A percentile compares a stretch with the other conserved stretches of the same genome.
Evolutionary conservation across 768 basidiomycete species (phyloP).

Genomic region (Epithele typhae): DNA sequence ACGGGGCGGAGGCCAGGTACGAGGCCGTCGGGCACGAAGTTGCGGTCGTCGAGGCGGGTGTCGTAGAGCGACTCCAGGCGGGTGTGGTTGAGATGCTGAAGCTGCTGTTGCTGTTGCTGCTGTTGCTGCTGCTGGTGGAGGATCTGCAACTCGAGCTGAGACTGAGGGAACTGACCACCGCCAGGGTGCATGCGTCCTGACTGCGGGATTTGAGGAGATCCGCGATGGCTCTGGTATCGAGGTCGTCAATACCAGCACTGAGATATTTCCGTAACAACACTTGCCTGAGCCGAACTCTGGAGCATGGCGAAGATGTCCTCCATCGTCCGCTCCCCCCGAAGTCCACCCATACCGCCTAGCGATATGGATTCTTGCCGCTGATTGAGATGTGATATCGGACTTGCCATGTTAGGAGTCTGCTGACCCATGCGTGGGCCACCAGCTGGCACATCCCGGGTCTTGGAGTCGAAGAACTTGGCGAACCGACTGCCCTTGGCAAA

Average conservation of each 20-base stretch:
- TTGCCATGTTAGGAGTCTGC: constrained; percentile 35
- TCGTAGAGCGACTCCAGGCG: constrained; percentile 71
- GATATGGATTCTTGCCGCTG: constrained; percentile 42
- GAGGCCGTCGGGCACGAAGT: constrained; percentile 80
- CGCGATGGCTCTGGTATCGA: constrained; percentile 17
- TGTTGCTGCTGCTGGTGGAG: constrained; percentile 40
- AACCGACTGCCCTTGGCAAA: constrained; percentile 76
- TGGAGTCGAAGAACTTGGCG: constrained; percentile 85
- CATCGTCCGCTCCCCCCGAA: constrained; percentile 52
- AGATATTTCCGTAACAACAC: constrained; percentile 17
- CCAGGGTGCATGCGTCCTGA: constrained; percentile 20
- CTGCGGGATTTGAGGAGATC: constrained; percentile 21
- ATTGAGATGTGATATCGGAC: constrained; percentile 34
- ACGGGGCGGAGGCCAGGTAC: constrained; percentile 76
- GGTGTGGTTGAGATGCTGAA: constrained; percentile 33
- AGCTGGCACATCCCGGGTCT: constrained; percentile 43
- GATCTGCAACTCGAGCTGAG: constrained; percentile 30
- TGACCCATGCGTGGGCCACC: constrained; percentile 20
- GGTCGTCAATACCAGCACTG: no score
- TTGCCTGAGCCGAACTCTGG: constrained; percentile 71
- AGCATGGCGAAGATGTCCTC: constrained; percentile 83
- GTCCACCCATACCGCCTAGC: constrained; percentile 32
- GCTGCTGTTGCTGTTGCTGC: constrained; percentile 36
- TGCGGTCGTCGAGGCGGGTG: constrained; percentile 68
- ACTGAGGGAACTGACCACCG: constrained; percentile 23